phyloP scores from a whole-genome alignment of 2,329 filamentous ascomycete genomes.

The Verticillium nubilum region DNA sequence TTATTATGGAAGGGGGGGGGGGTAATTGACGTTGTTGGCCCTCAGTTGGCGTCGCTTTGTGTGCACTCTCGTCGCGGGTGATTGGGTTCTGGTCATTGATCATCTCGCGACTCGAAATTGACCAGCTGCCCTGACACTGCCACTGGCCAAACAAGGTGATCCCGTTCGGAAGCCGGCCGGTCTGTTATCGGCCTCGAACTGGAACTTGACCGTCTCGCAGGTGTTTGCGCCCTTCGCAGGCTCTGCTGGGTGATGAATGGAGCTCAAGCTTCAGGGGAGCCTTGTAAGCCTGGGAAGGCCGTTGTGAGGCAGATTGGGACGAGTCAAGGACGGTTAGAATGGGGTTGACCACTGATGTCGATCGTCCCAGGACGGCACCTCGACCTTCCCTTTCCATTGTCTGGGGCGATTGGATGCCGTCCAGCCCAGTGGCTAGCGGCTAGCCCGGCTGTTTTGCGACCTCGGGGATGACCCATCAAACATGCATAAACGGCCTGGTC shows the following conservation, averaged over 20 bases:
- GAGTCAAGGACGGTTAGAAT: background rate
- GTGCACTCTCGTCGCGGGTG: background rate
- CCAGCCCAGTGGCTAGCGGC: background rate
- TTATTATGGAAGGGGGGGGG: background rate
- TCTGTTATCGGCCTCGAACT: background rate
- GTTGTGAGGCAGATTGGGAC: background rate
- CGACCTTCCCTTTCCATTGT: background rate
- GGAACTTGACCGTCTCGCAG: background rate
- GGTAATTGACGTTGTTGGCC: background rate
- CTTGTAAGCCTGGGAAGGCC: background rate
- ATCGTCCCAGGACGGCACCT: background rate
- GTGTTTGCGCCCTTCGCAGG: background rate
- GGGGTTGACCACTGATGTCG: background rate
- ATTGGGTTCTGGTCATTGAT: background rate
- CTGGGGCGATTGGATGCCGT: background rate
- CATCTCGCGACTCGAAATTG: background rate
- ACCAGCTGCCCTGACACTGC: background rate
- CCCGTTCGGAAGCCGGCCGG: background rate
- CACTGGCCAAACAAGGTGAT: background rate
- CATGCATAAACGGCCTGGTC: background rate
- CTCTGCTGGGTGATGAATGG: background rate
- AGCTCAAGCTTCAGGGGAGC: background rate
- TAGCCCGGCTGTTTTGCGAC: background rate
- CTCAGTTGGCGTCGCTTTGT: background rate
- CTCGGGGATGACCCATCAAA: background rate